These are phyloP conservation scores for Arthroderma sp. DNA, from an alignment of 2,329 filamentous ascomycete species.

Conservation along the genomic window DNA sequence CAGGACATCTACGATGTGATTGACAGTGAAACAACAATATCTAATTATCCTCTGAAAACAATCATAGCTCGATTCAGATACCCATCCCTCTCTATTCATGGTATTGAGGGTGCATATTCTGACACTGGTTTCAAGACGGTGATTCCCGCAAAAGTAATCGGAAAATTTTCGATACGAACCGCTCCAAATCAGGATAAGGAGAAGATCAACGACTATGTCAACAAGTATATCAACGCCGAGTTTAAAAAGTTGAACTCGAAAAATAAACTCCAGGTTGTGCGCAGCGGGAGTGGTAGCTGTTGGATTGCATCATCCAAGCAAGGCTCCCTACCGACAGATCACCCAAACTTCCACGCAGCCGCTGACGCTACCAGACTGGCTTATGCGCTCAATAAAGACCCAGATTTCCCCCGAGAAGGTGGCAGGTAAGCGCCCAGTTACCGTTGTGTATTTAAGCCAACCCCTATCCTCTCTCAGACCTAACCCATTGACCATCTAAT, in stretches of 20 bases:
- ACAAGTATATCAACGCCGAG: constrained; percentile 67
- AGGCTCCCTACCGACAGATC: constrained; percentile 20
- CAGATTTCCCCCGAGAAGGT: constrained; percentile 91
- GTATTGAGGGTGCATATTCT: constrained; percentile 87
- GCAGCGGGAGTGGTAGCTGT: constrained; percentile 93
- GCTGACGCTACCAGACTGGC: constrained; percentile 93
- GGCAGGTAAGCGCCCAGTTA: constrained; percentile 49
- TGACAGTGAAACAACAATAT: constrained; percentile 76
- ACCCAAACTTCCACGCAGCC: constrained; percentile 96
- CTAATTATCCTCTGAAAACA: constrained; percentile 75
- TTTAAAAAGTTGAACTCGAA: constrained; percentile 84
- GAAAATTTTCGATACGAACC: constrained; percentile 96
- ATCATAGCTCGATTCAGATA: constrained; percentile 95
- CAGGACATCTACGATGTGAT: constrained; percentile 84
- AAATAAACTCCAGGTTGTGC: constrained; percentile 69
- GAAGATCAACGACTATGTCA: constrained; percentile 73
- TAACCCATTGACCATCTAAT: constrained; percentile 12
- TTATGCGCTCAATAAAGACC: constrained; percentile 68
- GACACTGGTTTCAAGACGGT: constrained; percentile 93
- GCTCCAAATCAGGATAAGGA: constrained; percentile 95
- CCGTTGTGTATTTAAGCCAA: constrained; percentile 1
- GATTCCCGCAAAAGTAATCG: constrained; percentile 92
- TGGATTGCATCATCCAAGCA: constrained; percentile 91
- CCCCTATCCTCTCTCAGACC: constrained; percentile 12
- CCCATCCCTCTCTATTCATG: constrained; percentile 87